These are phyloP conservation scores for Ceratobasidium sp. DNA, from an alignment of 1,284 basidiomycete genomes.

Conservation along the genomic window DNA sequence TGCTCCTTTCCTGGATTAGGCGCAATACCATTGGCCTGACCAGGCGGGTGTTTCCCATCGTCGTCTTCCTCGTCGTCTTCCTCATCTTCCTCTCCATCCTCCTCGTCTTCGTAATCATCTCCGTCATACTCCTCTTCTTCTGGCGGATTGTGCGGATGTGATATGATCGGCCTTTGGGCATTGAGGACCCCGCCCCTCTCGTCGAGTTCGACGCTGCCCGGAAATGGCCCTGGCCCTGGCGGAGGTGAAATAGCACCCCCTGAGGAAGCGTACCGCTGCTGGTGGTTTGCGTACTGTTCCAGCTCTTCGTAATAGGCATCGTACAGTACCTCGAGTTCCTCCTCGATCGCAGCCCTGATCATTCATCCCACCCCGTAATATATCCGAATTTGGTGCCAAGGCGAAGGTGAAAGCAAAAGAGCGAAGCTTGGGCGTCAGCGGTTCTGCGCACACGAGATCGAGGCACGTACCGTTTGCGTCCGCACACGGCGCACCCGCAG, in stretches of 20 bases:
- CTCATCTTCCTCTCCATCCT: slow-evolving; percentile 67
- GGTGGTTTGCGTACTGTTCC: slow-evolving; percentile 97
- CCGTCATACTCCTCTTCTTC: slow-evolving; percentile 67
- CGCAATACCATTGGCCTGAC: slow-evolving; percentile 34
- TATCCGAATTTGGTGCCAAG: neutral
- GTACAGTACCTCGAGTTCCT: slow-evolving; percentile 98
- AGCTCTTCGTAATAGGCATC: slow-evolving; percentile 99
- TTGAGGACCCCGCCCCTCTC: slow-evolving; percentile 85
- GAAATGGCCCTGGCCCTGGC: slow-evolving; percentile 96
- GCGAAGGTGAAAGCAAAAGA: too few species aligned
- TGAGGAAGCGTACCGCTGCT: slow-evolving; percentile 89
- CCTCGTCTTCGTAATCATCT: slow-evolving; percentile 68
- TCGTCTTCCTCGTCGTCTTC: slow-evolving; percentile 61
- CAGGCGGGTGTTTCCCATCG: slow-evolving; percentile 52
- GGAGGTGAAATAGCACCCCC: slow-evolving; percentile 88
- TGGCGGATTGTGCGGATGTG: slow-evolving; percentile 46
- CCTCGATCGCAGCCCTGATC: slow-evolving; percentile 80
- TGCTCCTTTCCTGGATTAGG: slow-evolving; percentile 32
- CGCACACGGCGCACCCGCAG: slow-evolving; percentile 96
- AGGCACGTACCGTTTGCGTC: slow-evolving; percentile 86
- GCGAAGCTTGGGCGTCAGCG: slow-evolving; percentile 3
- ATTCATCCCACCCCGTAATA: neutral
- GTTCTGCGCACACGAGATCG: neutral
- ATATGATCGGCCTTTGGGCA: slow-evolving; percentile 49
- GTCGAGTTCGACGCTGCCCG: slow-evolving; percentile 95